Evolutionary conservation across 805 yeast genomes (phyloP), one percentile per base, ranked within the genome.

Genomic region (Teunomyces cretensis): DNA sequence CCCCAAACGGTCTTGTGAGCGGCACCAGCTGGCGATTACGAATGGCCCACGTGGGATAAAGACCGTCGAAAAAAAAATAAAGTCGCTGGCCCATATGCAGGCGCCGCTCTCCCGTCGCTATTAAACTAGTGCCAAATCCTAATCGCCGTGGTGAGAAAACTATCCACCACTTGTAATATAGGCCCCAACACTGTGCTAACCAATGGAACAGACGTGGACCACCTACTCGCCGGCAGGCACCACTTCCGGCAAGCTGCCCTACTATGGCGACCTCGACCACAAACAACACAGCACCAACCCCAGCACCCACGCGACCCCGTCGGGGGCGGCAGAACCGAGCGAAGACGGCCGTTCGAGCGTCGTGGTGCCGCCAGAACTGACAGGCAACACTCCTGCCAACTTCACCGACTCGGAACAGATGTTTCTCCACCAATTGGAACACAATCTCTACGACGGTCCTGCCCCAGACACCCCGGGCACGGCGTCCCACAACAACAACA

Each of bases 371-470:
- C 41, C 43, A 31, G 36, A 32, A 11, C 33, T 33, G 14, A 16
- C 33, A 11, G 27, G 30, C 14, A 32, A 33, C 30, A 47, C 51
- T 19, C 50, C 50, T 1, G 24, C 38, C 26, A 38, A 57, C 30
- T 59, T 58, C 42, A 44, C 56, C 22, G 65, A 61, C 24, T 51
- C 54, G 26, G 66, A 62, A 14, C 62, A 57, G 37, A 48, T 53
- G 47, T 57, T 54, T 51, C 52, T 66, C 32, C 61, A 62, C 31
- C 67, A 64, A 42, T 47, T 67, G 24, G 69, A 65, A 32, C 56
- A 55, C 16, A 60, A 58, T 42, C 47, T 65, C 33, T 65, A 65
- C 50, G 62, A 60, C 4, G 45, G 30, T 31, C 15, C 43, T 14
- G 35, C 42, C 39, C 48, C 49, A 47, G 38, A 35, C 19, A 43